Evolutionary conservation across 495 filamentous ascomycete genomes (phyloP).

Genomic region (Aspergillus panamensis): DNA sequence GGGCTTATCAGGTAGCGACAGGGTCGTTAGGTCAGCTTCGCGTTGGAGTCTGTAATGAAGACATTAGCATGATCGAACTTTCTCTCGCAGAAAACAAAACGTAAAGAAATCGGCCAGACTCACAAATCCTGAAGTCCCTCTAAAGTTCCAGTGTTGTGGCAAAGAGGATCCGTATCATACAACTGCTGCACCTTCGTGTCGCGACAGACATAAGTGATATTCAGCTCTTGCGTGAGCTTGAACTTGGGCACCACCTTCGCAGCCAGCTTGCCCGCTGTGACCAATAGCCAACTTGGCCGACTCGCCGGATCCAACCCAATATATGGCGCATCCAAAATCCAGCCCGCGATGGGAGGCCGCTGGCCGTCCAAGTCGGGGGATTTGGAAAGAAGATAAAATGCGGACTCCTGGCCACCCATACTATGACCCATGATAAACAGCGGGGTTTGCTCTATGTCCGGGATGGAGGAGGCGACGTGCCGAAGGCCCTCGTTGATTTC

Average conservation of each 20-base stretch:
- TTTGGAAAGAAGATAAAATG: constrained; percentile 44
- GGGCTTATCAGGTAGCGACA: constrained; percentile 8
- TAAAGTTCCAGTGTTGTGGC: constrained; percentile 74
- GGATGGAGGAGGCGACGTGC: constrained; percentile 32
- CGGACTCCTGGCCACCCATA: constrained; percentile 69
- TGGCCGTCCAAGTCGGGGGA: constrained; percentile 11
- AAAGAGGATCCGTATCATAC: constrained; percentile 59
- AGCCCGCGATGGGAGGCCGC: constrained; percentile 52
- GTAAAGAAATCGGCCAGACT: constrained; percentile 17
- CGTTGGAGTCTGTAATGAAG: not conserved
- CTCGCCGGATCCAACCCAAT: constrained; percentile 58
- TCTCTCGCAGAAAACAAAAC: not conserved
- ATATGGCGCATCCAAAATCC: constrained; percentile 64
- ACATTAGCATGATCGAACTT: not conserved
- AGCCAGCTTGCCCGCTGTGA: constrained; percentile 56
- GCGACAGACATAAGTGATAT: constrained; percentile 53
- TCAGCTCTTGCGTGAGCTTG: constrained; percentile 54
- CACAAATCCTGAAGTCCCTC: constrained; percentile 67
- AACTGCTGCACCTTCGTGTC: constrained; percentile 56
- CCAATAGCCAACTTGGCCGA: constrained; percentile 51
- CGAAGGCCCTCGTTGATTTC: constrained; percentile 32
- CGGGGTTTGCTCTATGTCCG: constrained; percentile 40
- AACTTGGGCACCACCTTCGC: constrained; percentile 54
- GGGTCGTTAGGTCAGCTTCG: constrained; percentile 37
- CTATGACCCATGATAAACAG: constrained; percentile 79